Base-by-base conservation (phyloP, 176 grass and related monocot species). In the Oryza coarctata region DNA sequence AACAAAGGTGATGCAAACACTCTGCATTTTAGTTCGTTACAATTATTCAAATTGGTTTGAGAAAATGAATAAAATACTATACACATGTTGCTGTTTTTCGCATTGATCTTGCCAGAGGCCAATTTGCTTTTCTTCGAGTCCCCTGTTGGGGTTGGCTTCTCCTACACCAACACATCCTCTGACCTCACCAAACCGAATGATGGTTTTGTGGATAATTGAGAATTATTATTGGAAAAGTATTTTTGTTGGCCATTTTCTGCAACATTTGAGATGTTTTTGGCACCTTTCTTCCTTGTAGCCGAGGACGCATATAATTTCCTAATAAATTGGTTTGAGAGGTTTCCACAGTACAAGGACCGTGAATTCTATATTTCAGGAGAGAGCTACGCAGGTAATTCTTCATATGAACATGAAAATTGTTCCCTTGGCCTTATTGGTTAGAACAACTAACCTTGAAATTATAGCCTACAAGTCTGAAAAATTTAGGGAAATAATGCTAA, bases 281-380 rank as follows among this genome's bases (percentile, higher is more conserved):
- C 13, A 47, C 25, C 12, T 60, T 27, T 76, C 15, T 43, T 45
- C 9, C 62, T 12, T 70, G 49, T 70, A 97, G 92, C 92, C 13
- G 89, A 94, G 84, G 89, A 97, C 87, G 35, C 94, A 43, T 97
- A 91, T 45, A 70, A n/a, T 12, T 97, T 97, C 77, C 63, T 97
- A 0, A 66, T 94, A 9, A 82, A 87, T 38, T 97, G 94, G 92
- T 64, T 94, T 12, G 71, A 73, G 26, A 89, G 90, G 29, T 97
- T 92, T 70, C 88, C 92, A 0, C 81, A 92, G 41, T 97, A 92
- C 47, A 86, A 80, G 68, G 14, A 75, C 20, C 73, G 41, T 43
- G 88, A 87, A 9, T 92, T 97, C 33, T 97, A 97, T 29, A 91
- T 97, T 26, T 87, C 88, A 1, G 94, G 94, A 57, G 94, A 97